phyloP scores from a whole-genome alignment of 345 rosid genomes.

The Capsella bursapastoris region DNA sequence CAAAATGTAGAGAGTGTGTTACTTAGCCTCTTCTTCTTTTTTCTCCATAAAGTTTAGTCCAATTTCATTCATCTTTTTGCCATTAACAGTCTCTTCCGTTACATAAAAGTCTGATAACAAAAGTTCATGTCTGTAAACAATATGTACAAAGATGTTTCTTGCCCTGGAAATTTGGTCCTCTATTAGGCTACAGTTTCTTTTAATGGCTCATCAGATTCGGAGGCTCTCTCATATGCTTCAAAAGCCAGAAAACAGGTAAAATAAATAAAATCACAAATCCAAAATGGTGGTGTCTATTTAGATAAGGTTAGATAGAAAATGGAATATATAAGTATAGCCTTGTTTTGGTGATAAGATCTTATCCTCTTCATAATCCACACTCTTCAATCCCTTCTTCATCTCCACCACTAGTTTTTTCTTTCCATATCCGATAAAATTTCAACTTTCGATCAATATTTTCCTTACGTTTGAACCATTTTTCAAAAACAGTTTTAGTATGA shows the following conservation, averaged over 20 bases:
- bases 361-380: constrained; percentile 31
- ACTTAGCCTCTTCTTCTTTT: not conserved
- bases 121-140: not conserved
- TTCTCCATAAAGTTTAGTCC: no score
- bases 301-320: constrained; percentile 29
- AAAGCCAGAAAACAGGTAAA: constrained; percentile 24
- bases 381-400: constrained; percentile 27
- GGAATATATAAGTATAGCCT: constrained; percentile 14
- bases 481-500: not conserved
- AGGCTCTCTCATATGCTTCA: constrained; percentile 8
- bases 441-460: not conserved
- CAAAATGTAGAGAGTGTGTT: not conserved
- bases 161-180: not conserved
- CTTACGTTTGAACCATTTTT: not conserved
- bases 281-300: constrained; percentile 12
- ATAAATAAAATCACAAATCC: no score
- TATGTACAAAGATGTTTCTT: constrained; percentile 2
- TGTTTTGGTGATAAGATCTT: constrained; percentile 37
- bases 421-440: not conserved
- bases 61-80: not conserved
- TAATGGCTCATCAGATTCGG: constrained; percentile 24
- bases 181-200: constrained; percentile 15
- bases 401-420: constrained; percentile 34
- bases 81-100: not conserved
- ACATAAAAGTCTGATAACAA: not conserved